These are phyloP conservation scores for Leptosphaerulina australis DNA, from an alignment of 2,329 filamentous ascomycete species.

Conservation along the genomic window DNA sequence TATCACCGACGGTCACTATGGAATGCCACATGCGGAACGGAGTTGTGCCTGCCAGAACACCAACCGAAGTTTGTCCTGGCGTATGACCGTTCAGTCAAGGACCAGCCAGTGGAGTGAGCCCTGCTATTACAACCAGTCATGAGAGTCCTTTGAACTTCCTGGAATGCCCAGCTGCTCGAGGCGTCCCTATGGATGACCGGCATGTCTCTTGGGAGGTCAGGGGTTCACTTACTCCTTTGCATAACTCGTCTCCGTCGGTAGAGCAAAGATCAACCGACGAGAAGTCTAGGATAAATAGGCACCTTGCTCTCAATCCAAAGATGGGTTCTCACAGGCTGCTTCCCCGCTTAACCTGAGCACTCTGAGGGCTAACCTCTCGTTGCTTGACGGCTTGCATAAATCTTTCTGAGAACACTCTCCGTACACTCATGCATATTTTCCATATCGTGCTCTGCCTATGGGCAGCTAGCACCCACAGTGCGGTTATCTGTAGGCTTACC, in stretches of 20 bases:
- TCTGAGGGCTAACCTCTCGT: background rate
- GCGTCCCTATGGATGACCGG: constrained; percentile 21
- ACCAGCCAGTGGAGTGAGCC: constrained; percentile 17
- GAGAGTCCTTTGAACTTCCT: constrained; percentile 13
- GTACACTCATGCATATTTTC: constrained; percentile 31
- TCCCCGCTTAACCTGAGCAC: background rate
- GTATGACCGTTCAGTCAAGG: constrained; percentile 28
- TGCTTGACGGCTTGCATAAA: background rate
- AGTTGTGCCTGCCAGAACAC: constrained; percentile 2
- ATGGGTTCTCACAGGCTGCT: background rate
- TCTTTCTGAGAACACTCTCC: background rate
- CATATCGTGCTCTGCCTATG: constrained; percentile 39
- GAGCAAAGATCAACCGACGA: constrained; percentile 6
- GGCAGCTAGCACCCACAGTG: constrained; percentile 33
- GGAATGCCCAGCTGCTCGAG: constrained; percentile 14
- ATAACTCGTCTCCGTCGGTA: constrained; percentile 3
- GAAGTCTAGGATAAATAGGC: constrained; percentile 20
- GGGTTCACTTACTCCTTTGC: constrained; percentile 15
- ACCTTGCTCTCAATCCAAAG: constrained; percentile 4
- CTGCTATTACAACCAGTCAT: constrained; percentile 19
- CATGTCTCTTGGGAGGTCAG: constrained; percentile 16
- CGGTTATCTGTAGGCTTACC: constrained; percentile 23
- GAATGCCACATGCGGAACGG: constrained; percentile 19
- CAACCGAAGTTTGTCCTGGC: constrained; percentile 19
- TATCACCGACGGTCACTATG: constrained; percentile 11